Percentiles rank a stretch among this genome's conserved stretches.
phyloP scores from a whole-genome alignment of 2,329 filamentous ascomycete species.

The Neoascochyta sp. region DNA sequence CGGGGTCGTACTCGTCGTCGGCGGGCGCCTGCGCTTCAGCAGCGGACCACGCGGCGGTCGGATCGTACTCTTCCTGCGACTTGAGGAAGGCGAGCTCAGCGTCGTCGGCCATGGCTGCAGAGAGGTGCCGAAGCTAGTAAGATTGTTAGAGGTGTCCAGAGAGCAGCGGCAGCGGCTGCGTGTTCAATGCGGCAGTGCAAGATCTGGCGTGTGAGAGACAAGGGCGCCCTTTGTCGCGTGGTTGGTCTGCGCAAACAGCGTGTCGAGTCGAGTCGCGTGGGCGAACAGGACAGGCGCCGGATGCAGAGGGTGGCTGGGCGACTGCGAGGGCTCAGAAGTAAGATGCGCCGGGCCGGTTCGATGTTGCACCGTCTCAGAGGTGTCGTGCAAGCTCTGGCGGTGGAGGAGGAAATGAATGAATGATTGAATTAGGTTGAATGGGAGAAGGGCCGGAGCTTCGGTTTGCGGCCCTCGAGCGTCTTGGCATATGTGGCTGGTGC shows the following conservation, averaged over 20 bases:
- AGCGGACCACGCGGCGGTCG: slow-evolving; percentile 37
- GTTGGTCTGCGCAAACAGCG: slow-evolving; percentile 9
- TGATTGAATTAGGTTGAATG: too few relatives aligned
- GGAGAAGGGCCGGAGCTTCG: slow-evolving; percentile 6
- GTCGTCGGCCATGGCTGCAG: slow-evolving; percentile 49
- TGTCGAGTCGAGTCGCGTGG: slow-evolving; percentile 9
- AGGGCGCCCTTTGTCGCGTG: slow-evolving; percentile 25
- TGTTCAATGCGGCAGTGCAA: too few relatives aligned
- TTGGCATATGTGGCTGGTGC: slow-evolving; percentile 14
- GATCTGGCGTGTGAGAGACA: slow-evolving; percentile 15
- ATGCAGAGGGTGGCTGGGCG: slow-evolving; percentile 2
- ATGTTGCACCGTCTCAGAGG: too few relatives aligned
- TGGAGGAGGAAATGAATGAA: slow-evolving; percentile 10
- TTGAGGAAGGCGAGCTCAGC: slow-evolving; percentile 53
- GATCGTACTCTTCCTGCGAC: slow-evolving; percentile 46
- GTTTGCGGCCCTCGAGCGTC: slow-evolving; percentile 5
- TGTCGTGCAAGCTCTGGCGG: too few relatives aligned
- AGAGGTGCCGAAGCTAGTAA: too few relatives aligned
- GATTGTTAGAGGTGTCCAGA: too few relatives aligned
- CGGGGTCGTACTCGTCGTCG: slow-evolving; percentile 41
- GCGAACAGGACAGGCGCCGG: slow-evolving; percentile 3
- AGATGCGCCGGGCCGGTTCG: too few relatives aligned
- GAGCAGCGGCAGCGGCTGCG: too few relatives aligned
- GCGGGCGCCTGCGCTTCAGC: slow-evolving; percentile 44
- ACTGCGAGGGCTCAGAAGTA: too few relatives aligned